Conservation (phyloP, 345 rosid genomes). For the Brassica napus region DNA sequence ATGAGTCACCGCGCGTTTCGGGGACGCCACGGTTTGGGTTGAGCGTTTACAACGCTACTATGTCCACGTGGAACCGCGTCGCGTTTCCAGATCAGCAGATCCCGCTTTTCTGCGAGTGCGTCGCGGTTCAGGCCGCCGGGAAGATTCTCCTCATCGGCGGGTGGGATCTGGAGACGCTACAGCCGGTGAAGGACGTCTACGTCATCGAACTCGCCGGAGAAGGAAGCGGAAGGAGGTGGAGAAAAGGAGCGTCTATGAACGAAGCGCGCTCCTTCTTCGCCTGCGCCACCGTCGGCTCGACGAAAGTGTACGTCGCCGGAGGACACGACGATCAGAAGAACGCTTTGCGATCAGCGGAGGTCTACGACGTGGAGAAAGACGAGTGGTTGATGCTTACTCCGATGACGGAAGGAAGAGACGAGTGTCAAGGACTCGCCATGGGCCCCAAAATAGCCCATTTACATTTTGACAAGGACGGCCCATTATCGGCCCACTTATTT, state of each 20-base stretch:
- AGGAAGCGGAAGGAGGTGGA: conserved; percentile 44
- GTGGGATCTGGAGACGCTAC: conserved; percentile 56
- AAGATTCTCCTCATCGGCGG: conserved; percentile 56
- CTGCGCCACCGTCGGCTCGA: conserved; percentile 42
- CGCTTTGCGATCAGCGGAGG: conserved; percentile 51
- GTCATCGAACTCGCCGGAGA: conserved; percentile 44
- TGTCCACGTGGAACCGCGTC: conserved; percentile 43
- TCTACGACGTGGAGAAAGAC: conserved; percentile 51
- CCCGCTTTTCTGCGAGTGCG: conserved; percentile 62
- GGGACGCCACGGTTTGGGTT: conserved; percentile 46
- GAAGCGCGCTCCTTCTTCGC: conserved; percentile 58
- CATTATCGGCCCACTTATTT: neutral
- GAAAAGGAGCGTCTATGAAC: conserved; percentile 48
- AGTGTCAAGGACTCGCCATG: conserved; percentile 50
- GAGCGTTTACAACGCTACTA: conserved; percentile 39
- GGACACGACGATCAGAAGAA: conserved; percentile 66
- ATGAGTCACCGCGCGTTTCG: conserved; percentile 16
- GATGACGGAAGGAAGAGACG: conserved; percentile 60
- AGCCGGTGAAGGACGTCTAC: conserved; percentile 46
- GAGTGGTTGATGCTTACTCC: conserved; percentile 50
- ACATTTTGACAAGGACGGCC: neutral
- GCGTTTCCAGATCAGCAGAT: conserved; percentile 22
- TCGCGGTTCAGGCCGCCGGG: conserved; percentile 40
- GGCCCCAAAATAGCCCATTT: neutral
- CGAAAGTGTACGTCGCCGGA: conserved; percentile 56